phyloP scores from a whole-genome alignment of 257 asterid species.

The Solanum stenotomum region DNA sequence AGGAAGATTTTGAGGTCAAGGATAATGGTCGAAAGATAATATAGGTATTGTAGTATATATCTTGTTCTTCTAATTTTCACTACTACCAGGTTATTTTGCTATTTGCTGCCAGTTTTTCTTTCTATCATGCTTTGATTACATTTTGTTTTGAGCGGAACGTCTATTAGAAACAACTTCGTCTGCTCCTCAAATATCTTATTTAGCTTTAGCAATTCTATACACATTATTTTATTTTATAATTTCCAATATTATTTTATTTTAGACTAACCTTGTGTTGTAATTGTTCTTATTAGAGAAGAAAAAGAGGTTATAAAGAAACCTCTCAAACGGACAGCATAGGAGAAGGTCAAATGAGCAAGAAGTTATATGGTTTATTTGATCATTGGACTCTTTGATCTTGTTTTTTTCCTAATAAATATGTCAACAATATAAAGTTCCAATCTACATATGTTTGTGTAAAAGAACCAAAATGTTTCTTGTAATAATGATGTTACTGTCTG shows the following conservation, averaged over 20 bases:
- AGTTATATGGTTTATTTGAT: not conserved
- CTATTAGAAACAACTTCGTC: too few species aligned
- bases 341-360: not conserved
- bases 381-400: not conserved
- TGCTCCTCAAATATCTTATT: too few species aligned
- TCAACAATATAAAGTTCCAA: not conserved
- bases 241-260: not conserved
- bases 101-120: not conserved
- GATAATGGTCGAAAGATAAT: not conserved
- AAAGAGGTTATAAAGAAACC: slow-evolving; percentile 31
- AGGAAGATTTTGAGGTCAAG: not conserved
- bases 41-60: not conserved
- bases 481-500: not conserved
- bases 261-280: slow-evolving; percentile 3
- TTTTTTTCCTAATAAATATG: not conserved
- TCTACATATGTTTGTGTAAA: not conserved
- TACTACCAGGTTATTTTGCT: not conserved
- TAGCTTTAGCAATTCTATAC: not conserved
- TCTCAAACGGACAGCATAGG: not conserved
- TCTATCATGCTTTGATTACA: not conserved
- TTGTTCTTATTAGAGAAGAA: slow-evolving; percentile 48
- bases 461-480: not conserved
- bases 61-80: not conserved
- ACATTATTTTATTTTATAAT: not conserved
- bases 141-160: not conserved